A percentile compares a stretch with the other conserved stretches of the same genome.
These are phyloP conservation scores for Chaetomiaceae sp. DNA, from an alignment of 2,329 filamentous ascomycete species.

Conservation along the genomic window DNA sequence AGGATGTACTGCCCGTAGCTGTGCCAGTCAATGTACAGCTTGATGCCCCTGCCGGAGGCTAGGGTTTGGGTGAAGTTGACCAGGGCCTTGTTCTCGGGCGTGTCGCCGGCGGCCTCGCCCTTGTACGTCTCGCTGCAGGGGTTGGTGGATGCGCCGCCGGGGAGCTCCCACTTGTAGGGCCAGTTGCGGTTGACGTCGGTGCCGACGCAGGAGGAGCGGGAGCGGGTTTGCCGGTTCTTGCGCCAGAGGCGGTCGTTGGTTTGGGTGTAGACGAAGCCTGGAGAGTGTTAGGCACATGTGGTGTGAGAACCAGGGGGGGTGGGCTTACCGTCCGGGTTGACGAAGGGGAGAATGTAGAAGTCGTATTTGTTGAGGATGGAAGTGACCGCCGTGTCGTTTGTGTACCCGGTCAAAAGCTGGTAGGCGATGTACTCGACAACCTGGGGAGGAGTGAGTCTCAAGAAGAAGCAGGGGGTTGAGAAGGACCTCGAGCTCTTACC, in stretches of 20 bases:
- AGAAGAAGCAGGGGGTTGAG: conserved; percentile 32
- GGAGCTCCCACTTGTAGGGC: conserved; percentile 43
- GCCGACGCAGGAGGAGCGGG: conserved; percentile 40
- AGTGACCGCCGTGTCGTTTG: conserved; percentile 35
- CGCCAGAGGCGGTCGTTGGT: conserved; percentile 50
- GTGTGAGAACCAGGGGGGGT: not conserved
- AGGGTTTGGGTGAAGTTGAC: conserved; percentile 28
- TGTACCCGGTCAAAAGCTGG: conserved; percentile 40
- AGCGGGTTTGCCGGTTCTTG: conserved; percentile 45
- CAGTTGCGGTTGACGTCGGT: conserved; percentile 52
- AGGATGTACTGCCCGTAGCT: conserved; percentile 20
- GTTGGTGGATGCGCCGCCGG: conserved; percentile 41
- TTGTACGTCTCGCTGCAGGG: conserved; percentile 42
- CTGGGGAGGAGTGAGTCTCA: conserved; percentile 8
- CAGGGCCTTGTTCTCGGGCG: conserved; percentile 50
- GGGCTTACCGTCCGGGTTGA: conserved; percentile 47
- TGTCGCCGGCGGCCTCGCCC: conserved; percentile 36
- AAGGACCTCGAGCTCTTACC: conserved; percentile 38
- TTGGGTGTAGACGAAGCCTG: conserved; percentile 50
- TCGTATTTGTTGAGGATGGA: conserved; percentile 53
- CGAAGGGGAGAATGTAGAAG: conserved; percentile 53
- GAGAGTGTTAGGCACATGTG: not conserved
- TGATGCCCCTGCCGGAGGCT: conserved; percentile 41
- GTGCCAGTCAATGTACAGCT: conserved; percentile 63
- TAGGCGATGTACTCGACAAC: conserved; percentile 46